These are phyloP conservation scores for Cyamopsis tetragonoloba DNA, from an alignment of 306 rosid genomes.

Conservation along the genomic window DNA sequence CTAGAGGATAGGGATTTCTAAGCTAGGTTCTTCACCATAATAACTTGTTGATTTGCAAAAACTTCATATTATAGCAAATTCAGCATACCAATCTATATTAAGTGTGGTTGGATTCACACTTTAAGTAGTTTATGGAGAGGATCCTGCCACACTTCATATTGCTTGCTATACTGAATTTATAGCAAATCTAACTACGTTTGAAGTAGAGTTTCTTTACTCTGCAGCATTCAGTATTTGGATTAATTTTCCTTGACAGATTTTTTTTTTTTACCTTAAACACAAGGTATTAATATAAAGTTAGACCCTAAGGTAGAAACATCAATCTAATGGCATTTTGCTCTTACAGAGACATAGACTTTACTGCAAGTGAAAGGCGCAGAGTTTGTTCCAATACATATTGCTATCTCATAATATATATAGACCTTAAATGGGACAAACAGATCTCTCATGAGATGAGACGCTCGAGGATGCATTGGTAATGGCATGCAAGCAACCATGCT, in stretches of 20 bases:
- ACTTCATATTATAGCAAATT: too few relatives aligned
- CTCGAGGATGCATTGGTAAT: not conserved
- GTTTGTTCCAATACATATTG: not conserved
- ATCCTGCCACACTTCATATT: not conserved
- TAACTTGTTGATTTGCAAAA: not conserved
- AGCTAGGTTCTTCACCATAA: not conserved
- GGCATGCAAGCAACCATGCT: conserved; percentile 6
- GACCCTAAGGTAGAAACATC: not conserved
- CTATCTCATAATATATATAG: not conserved
- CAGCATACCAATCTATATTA: too few relatives aligned
- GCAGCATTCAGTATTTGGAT: not conserved
- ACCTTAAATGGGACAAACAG: not conserved
- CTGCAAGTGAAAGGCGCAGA: not conserved
- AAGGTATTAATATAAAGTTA: not conserved
- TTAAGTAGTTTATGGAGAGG: not conserved
- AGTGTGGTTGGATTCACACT: too few relatives aligned
- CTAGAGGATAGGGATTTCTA: not conserved
- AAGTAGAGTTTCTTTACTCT: not conserved
- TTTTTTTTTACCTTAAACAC: not conserved
- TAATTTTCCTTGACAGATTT: not conserved
- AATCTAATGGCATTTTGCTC: not conserved
- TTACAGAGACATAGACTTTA: not conserved
- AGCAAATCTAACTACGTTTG: not conserved
- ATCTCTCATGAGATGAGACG: not conserved
- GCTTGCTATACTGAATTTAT: not conserved